Conservation (phyloP, 805 yeast genomes). For the Yarrowia keelungensis region DNA sequence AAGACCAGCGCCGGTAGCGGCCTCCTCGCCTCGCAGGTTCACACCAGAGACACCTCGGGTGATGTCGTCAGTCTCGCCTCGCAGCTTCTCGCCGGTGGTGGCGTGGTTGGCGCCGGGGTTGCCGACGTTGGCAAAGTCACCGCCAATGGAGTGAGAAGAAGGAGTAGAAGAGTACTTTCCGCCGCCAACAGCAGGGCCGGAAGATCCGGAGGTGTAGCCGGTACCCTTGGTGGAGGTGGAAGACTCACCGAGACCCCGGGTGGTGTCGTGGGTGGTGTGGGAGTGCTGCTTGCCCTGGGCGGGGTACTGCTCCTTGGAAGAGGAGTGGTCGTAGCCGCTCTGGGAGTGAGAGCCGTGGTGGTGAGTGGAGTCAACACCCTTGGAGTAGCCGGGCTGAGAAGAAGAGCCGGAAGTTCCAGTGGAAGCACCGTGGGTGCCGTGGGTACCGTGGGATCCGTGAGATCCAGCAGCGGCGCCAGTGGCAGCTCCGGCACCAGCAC, state of each 20-base stretch:
- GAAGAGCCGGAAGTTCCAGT: conserved; percentile 11
- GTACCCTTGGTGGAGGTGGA: not conserved
- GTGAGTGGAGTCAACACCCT: conserved; percentile 8
- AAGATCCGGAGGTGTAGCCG: not conserved
- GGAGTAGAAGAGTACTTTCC: conserved; percentile 18
- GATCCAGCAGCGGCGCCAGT: conserved; percentile 26
- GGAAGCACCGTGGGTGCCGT: conserved; percentile 10
- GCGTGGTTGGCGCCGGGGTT: conserved; percentile 18
- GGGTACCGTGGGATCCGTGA: not conserved
- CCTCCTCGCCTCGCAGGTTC: conserved; percentile 17
- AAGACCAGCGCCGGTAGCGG: conserved; percentile 21
- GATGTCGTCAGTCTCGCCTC: conserved; percentile 32
- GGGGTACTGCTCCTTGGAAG: conserved; percentile 27
- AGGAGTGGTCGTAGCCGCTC: conserved; percentile 27
- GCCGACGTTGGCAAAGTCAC: conserved; percentile 28
- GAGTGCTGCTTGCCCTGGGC: conserved; percentile 31
- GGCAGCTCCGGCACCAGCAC: conserved; percentile 11
- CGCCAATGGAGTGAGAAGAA: conserved; percentile 22
- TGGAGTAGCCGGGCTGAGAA: conserved; percentile 22
- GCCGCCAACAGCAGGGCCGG: conserved; percentile 28
- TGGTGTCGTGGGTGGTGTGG: conserved; percentile 14
- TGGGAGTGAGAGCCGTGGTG: conserved; percentile 33
- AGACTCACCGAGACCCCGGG: not conserved
- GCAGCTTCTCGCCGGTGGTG: conserved; percentile 32
- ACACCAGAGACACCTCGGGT: conserved; percentile 27